phyloP scores from a whole-genome alignment of 2,329 filamentous ascomycete genomes.

The Laburnicola sp. region DNA sequence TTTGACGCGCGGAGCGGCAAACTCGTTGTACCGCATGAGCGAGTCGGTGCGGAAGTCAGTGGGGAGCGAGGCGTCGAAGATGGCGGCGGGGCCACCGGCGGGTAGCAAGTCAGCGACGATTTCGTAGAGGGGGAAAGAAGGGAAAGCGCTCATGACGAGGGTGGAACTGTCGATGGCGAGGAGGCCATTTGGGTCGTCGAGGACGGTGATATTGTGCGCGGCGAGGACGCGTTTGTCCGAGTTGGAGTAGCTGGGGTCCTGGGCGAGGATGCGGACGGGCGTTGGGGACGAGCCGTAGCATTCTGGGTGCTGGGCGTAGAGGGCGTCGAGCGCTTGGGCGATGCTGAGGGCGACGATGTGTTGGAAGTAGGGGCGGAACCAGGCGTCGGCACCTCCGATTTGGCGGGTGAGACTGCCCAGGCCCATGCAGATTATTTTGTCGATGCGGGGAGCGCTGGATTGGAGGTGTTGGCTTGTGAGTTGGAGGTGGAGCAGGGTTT shows the following conservation, averaged over 20 bases:
- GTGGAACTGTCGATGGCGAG: not conserved
- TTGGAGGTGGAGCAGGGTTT: not conserved
- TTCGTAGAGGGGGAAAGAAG: constrained; percentile 3
- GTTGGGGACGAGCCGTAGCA: not conserved
- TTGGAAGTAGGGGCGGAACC: constrained; percentile 1
- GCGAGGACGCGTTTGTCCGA: constrained; percentile 4
- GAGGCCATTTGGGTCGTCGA: constrained; percentile 5
- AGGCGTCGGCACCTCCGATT: not conserved
- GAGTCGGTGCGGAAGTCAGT: not conserved
- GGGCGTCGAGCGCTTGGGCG: not conserved
- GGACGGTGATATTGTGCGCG: constrained; percentile 1
- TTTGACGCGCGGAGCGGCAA: not conserved
- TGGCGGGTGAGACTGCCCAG: constrained; percentile 2
- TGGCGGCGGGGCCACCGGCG: constrained; percentile 1
- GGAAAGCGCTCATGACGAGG: constrained; percentile 5
- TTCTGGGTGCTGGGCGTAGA: not conserved
- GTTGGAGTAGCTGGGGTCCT: constrained; percentile 3
- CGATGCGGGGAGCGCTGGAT: not conserved
- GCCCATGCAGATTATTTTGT: constrained; percentile 5
- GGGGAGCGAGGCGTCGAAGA: constrained; percentile 3
- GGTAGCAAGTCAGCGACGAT: constrained; percentile 6
- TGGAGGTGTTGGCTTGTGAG: not conserved
- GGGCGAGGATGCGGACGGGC: not conserved
- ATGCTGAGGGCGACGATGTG: constrained; percentile 4
- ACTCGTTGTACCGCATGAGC: constrained; percentile 3